These are phyloP conservation scores for Metschnikowia lachancei DNA, from an alignment of 805 yeast genomes.

Conservation along the genomic window DNA sequence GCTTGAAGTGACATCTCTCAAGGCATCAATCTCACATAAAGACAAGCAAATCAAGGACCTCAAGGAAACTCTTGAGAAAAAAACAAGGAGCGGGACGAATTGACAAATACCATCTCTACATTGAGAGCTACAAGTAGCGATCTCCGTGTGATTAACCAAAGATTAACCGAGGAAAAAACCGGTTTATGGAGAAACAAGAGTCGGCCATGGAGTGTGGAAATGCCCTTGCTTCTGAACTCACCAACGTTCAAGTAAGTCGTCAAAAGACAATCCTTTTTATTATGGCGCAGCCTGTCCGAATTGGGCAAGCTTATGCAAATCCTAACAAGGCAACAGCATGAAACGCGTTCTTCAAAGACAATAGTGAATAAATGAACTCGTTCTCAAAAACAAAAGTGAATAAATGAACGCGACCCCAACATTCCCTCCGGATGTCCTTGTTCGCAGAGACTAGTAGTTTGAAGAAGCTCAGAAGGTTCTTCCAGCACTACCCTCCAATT, in stretches of 20 bases:
- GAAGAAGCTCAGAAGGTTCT: no score
- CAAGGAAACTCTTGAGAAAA: constrained; percentile 30
- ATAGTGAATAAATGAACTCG: no score
- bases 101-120: constrained; percentile 38
- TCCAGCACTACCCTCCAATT: no score
- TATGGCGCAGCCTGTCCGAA: no score
- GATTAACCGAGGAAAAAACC: constrained; percentile 39
- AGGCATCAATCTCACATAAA: constrained; percentile 44
- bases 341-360: no score
- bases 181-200: constrained; percentile 44
- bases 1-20: constrained; percentile 47
- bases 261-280: constrained; percentile 37
- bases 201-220: constrained; percentile 28
- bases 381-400: no score
- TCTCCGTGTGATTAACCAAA: constrained; percentile 33
- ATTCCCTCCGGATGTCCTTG: no score
- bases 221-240: constrained; percentile 34
- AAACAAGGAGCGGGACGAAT: constrained; percentile 38
- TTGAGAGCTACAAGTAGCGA: constrained; percentile 43
- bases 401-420: no score
- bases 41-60: constrained; percentile 41
- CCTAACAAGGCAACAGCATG: no score
- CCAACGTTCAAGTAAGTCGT: constrained; percentile 43
- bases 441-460: no score
- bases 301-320: no score